Percentiles rank a stretch among this genome's conserved stretches.
Evolutionary conservation across 2,329 filamentous ascomycete genomes (phyloP).

Genomic region (Arthroderma sp.): DNA sequence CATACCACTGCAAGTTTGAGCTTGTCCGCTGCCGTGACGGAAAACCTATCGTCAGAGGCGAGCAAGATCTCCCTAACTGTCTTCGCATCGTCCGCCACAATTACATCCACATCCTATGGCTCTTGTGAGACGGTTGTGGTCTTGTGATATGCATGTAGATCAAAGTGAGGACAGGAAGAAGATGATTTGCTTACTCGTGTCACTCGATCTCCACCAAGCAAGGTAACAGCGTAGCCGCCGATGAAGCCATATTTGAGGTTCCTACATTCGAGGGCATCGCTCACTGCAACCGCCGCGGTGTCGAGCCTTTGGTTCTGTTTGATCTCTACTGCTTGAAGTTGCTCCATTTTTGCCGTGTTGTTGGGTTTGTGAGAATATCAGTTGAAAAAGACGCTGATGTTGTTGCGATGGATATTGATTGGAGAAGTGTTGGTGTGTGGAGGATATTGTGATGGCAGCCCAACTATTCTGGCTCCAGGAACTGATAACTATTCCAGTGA

Average conservation of each 20-base stretch:
- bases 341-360: no score
- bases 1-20: conserved; percentile 3
- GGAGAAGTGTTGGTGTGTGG: no score
- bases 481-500: no score
- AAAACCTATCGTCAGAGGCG: conserved; percentile 1
- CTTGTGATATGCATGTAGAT: no score
- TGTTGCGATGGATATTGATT: no score
- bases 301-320: no score
- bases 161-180: no score
- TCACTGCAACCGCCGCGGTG: background rate
- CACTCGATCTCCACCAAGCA: conserved; percentile 6
- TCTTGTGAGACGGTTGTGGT: conserved; percentile 4
- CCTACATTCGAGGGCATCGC: background rate
- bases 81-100: conserved; percentile 1
- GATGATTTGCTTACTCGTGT: conserved; percentile 6
- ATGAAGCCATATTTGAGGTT: conserved; percentile 6
- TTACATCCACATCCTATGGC: conserved; percentile 7
- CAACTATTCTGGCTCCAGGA: no score
- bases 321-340: no score
- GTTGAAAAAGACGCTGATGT: no score
- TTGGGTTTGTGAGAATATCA: no score
- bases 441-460: no score
- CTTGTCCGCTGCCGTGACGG: conserved; percentile 2
- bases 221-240: conserved; percentile 7
- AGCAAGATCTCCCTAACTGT: background rate